Base-by-base conservation (phyloP, 2,329 filamentous ascomycete genomes). In the Cryphonectria nitschkei region DNA sequence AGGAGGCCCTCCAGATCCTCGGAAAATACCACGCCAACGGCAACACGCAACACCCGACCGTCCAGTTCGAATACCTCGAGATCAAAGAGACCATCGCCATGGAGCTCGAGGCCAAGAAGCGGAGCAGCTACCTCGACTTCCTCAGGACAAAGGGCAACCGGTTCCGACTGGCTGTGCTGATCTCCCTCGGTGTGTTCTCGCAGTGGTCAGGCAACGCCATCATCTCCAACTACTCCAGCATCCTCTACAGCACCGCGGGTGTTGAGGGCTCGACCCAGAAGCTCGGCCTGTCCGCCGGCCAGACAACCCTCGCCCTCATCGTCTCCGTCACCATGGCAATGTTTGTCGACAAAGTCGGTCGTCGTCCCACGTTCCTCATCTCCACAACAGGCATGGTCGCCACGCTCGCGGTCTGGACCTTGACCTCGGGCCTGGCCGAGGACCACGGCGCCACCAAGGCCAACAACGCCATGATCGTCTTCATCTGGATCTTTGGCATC, bases 171-270 rank as follows among this genome's bases (percentile, higher is more conserved):
- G 75, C 81, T 34, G 79, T 90, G 41, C 80, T 88, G 67, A 77
- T 87, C 63, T 86, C 86, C 1, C 82, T 89, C 37, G 87, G 87
- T 75, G 78, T 89, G 72, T 88, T 89, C 79, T 88, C 86, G 0
- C 87, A 89, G 78, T 89, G 86, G 82, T 86, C 84, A 50, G 87
- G 88, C 68, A 89, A 89, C 77, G 87, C 84, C 71, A 83, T 89
- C 65, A 86, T 89, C 74, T 86, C 83, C 71, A 89, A 89, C 80
- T 90, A 89, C 74, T 82, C 86, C 56, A 85, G 82, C 70, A 80
- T 82, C 70, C 84, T 89, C 64, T 88, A 88, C 79, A 78, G 82
- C 56, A 82, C 82, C 50, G 86, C 86, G 72, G 87, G 87, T 69
- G 84, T 89, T 73, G 82, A 73, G 2, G 79, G 82, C 74, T 77